Conservation (phyloP, 768 basidiomycete genomes). For the Calvatia gigantea region DNA sequence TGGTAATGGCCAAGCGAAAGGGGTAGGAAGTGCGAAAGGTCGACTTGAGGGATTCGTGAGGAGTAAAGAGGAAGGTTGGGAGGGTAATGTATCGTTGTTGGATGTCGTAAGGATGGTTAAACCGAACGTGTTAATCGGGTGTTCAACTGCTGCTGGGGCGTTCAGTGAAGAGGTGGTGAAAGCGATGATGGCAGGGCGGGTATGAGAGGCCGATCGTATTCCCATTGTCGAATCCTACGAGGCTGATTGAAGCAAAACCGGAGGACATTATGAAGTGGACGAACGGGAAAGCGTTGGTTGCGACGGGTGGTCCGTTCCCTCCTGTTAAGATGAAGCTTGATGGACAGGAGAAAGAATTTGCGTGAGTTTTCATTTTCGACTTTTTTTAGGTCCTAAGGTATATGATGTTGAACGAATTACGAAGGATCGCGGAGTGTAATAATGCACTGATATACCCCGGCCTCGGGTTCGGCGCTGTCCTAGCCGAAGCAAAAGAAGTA, state of each 20-base stretch:
- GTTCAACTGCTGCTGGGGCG: conserved; percentile 72
- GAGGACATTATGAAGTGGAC: conserved; percentile 76
- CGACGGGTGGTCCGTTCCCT: conserved; percentile 83
- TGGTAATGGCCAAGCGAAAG: conserved; percentile 15
- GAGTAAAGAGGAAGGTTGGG: conserved; percentile 56
- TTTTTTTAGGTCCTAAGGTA: not conserved
- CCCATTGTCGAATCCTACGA: conserved; percentile 80
- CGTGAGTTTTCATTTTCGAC: conserved; percentile 41
- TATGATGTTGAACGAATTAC: not conserved
- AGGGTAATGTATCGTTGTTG: conserved; percentile 49
- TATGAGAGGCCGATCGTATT: conserved; percentile 73
- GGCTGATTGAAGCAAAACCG: conserved; percentile 72
- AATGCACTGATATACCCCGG: conserved; percentile 85
- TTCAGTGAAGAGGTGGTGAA: conserved; percentile 73
- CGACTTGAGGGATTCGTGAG: conserved; percentile 54
- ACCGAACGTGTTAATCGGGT: conserved; percentile 84
- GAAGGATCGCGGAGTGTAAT: conserved; percentile 72
- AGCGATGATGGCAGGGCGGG: conserved; percentile 49
- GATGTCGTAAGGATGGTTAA: conserved; percentile 69
- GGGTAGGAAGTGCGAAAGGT: conserved; percentile 31
- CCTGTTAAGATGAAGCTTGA: conserved; percentile 58
- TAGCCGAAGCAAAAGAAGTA: conserved; percentile 58
- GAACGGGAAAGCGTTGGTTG: conserved; percentile 71
- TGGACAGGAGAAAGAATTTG: conserved; percentile 53
- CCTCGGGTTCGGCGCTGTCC: conserved; percentile 76